Base-by-base conservation (phyloP, 176 grass and related monocot species). In the Triticum aestivum region DNA sequence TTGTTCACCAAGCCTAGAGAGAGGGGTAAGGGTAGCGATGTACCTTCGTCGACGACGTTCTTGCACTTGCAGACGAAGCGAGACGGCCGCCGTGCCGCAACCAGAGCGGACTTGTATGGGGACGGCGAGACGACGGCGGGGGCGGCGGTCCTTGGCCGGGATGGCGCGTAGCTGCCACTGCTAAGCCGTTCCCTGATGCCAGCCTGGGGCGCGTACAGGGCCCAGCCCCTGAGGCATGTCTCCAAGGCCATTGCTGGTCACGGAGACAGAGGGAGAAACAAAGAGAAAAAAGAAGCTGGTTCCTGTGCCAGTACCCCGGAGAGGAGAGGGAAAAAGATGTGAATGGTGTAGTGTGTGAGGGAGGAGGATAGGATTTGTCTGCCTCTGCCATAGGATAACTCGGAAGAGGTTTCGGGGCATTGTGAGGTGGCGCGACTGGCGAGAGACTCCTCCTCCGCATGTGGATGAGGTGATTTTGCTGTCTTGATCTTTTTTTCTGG, bases 21-120 rank as follows among this genome's bases (percentile, higher is more conserved):
- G 14, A 56, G 10, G 42, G 73, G 18, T 52, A 52, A 51, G 26
- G 73, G 8, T 6, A 77, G 74, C 52, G 27, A 5, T 5, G n/a
- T 88, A 98, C 95, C 95, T 98, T 98, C 92, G 37, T 98, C 89
- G 20, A 98, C 87, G 41, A 49, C 85, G 72, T 97, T 94, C 59
- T 93, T 93, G 69, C 92, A 88, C 79, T 83, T 89, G 79, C 93
- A 95, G 39, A 86, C 38, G 29, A 89, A 81, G 21, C 91, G 93
- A 58, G 87, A 62, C 44, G 83, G 49, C 78, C 78, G 80, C 78
- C 41, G 83, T 27, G 84, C 47, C 10, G 83, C 42, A 2, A 73
- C 75, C 15, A 24, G 80, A 75, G 62, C 65, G 20, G 39, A 34
- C 5, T 69, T 58, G 20, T 2, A 59, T 23, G 42, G 69, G 6